These are phyloP conservation scores for Suillus discolor DNA, from an alignment of 768 basidiomycete species.

Conservation along the genomic window DNA sequence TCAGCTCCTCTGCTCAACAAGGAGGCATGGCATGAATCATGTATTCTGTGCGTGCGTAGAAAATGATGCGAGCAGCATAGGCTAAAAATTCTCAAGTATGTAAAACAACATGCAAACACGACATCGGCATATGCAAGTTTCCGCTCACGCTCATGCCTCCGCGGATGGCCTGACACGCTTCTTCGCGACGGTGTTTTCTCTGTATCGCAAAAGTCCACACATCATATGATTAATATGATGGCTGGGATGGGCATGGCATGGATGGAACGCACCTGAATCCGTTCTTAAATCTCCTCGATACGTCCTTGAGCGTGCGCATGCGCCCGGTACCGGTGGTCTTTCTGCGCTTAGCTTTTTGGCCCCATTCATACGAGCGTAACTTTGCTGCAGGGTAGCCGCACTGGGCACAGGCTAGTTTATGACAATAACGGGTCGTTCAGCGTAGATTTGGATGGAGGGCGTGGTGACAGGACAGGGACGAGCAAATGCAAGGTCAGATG, in stretches of 20 bases:
- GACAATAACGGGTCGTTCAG: conserved; percentile 8
- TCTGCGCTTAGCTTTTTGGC: conserved; percentile 98
- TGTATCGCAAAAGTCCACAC: conserved; percentile 28
- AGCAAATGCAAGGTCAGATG: conserved; percentile 2
- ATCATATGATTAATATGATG: background rate
- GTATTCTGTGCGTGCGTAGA: conserved; percentile 20
- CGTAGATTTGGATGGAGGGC: background rate
- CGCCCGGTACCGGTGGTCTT: conserved; percentile 99
- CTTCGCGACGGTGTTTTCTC: conserved; percentile 91
- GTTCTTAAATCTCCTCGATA: conserved; percentile 97
- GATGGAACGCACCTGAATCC: conserved; percentile 75
- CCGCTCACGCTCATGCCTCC: conserved; percentile 45
- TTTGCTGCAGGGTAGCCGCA: conserved; percentile 98
- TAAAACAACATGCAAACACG: conserved; percentile 17
- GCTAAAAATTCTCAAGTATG: conserved; percentile 12
- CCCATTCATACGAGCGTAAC: conserved; percentile 97
- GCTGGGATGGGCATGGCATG: background rate
- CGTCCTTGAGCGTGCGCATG: conserved; percentile 91
- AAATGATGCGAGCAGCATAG: conserved; percentile 12
- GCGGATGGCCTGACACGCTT: conserved; percentile 70
- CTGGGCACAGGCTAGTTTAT: conserved; percentile 77
- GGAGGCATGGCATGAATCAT: conserved; percentile 17
- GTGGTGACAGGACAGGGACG: background rate
- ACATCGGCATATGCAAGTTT: background rate
- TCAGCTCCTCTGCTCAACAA: background rate